phyloP scores from a whole-genome alignment of 805 yeast genomes.

The Citeromyces nyonsensis region DNA sequence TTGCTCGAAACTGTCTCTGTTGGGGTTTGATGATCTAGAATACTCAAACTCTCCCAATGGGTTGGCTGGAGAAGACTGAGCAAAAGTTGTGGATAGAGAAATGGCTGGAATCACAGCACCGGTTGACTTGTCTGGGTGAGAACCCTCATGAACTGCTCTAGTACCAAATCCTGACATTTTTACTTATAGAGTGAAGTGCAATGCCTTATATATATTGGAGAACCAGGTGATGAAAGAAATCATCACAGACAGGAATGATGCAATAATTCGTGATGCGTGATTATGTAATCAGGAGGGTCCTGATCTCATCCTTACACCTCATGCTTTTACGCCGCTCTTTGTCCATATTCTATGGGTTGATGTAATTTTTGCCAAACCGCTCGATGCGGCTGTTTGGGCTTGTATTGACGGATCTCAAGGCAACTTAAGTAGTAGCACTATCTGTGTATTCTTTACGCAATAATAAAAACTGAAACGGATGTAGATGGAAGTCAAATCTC shows the following conservation, averaged over 20 bases:
- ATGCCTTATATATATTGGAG: neutral
- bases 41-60: constrained; percentile 75
- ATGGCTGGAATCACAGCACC: constrained; percentile 84
- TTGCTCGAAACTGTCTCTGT: constrained; percentile 66
- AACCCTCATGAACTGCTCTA: constrained; percentile 74
- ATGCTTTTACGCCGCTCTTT: too few species aligned
- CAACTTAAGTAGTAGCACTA: too few species aligned
- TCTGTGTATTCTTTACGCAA: too few species aligned
- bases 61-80: constrained; percentile 60
- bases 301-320: too few species aligned
- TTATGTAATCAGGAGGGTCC: too few species aligned
- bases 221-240: neutral
- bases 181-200: too few species aligned
- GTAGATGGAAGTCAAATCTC: too few species aligned
- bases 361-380: too few species aligned
- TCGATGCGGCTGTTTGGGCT: too few species aligned
- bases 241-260: neutral
- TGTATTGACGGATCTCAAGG: too few species aligned
- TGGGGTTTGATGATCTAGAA: constrained; percentile 78
- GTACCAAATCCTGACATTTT: constrained; percentile 42
- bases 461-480: too few species aligned
- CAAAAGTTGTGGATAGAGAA: constrained; percentile 74
- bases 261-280: neutral
- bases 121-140: constrained; percentile 51
- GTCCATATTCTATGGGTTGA: too few species aligned